phyloP scores from a whole-genome alignment of 768 basidiomycete species.

The Gautieria morchelliformis region DNA sequence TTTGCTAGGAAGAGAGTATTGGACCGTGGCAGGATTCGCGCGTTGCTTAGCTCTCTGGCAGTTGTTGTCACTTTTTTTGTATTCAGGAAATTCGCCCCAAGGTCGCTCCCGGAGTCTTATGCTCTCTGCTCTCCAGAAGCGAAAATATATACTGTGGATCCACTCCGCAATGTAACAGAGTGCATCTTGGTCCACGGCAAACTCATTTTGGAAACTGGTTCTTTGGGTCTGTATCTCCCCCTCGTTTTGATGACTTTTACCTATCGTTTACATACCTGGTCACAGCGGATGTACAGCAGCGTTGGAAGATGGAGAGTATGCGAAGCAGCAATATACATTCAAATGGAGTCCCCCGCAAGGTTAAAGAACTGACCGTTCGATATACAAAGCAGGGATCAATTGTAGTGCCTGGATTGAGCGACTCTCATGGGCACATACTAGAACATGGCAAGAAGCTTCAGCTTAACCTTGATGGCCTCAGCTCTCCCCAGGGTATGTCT shows the following conservation, averaged over 20 bases:
- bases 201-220: constrained; percentile 39
- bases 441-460: constrained; percentile 64
- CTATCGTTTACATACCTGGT: not conserved
- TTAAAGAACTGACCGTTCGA: not conserved
- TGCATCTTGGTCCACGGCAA: constrained; percentile 49
- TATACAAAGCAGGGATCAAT: constrained; percentile 38
- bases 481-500: constrained; percentile 46
- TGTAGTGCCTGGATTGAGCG: constrained; percentile 59
- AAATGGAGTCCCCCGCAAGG: not conserved
- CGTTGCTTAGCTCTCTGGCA: not conserved
- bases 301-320: not conserved
- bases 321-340: not conserved
- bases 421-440: constrained; percentile 74
- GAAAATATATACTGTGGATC: constrained; percentile 66
- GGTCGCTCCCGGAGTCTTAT: constrained; percentile 27
- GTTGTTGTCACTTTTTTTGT: constrained; percentile 1
- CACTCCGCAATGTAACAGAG: constrained; percentile 38
- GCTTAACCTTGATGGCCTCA: constrained; percentile 50
- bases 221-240: constrained; percentile 35
- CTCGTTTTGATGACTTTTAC: not conserved
- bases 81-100: not conserved
- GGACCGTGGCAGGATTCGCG: not conserved
- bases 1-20: not conserved
- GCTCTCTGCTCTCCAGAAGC: constrained; percentile 43
- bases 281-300: constrained; percentile 2